These are phyloP conservation scores for Neopestalotiopsis sp. DNA, from an alignment of 2,329 filamentous ascomycete species.

Conservation along the genomic window DNA sequence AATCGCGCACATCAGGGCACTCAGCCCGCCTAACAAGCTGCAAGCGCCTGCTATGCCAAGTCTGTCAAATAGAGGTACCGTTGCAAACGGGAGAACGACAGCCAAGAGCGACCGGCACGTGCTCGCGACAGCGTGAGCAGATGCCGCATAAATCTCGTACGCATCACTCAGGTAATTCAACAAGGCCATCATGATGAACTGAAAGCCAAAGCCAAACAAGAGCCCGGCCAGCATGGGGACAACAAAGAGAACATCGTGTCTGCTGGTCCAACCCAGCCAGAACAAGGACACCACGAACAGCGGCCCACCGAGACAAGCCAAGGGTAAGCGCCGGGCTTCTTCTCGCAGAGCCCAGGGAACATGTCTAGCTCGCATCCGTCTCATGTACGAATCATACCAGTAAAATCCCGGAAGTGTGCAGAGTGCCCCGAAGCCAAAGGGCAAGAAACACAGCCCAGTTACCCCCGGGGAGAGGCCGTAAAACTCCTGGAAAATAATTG, in stretches of 20 bases:
- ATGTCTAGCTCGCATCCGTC: slow-evolving; percentile 51
- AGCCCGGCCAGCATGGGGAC: slow-evolving; percentile 45
- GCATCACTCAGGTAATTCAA: slow-evolving; percentile 70
- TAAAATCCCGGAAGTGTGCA: slow-evolving; percentile 66
- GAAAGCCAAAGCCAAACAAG: neutral
- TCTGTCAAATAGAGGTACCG: slow-evolving; percentile 51
- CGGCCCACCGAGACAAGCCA: slow-evolving; percentile 73
- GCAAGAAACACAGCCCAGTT: slow-evolving; percentile 71
- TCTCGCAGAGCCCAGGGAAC: slow-evolving; percentile 65
- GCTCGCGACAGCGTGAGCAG: slow-evolving; percentile 56
- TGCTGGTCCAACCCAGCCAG: slow-evolving; percentile 66
- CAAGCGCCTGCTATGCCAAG: slow-evolving; percentile 55
- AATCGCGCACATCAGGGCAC: slow-evolving; percentile 53
- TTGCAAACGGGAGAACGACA: slow-evolving; percentile 61
- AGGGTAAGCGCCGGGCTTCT: slow-evolving; percentile 71
- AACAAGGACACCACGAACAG: slow-evolving; percentile 62
- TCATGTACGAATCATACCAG: slow-evolving; percentile 66
- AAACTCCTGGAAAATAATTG: slow-evolving; percentile 67
- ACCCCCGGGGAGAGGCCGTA: slow-evolving; percentile 69
- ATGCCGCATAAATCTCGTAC: slow-evolving; percentile 68
- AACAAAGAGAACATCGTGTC: slow-evolving; percentile 51
- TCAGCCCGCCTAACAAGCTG: slow-evolving; percentile 55
- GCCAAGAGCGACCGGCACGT: slow-evolving; percentile 55
- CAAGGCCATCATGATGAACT: slow-evolving; percentile 62
- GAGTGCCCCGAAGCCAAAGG: slow-evolving; percentile 67